phyloP scores from a whole-genome alignment of 1,139 yeast genomes.

The Geotrichum candidum region DNA sequence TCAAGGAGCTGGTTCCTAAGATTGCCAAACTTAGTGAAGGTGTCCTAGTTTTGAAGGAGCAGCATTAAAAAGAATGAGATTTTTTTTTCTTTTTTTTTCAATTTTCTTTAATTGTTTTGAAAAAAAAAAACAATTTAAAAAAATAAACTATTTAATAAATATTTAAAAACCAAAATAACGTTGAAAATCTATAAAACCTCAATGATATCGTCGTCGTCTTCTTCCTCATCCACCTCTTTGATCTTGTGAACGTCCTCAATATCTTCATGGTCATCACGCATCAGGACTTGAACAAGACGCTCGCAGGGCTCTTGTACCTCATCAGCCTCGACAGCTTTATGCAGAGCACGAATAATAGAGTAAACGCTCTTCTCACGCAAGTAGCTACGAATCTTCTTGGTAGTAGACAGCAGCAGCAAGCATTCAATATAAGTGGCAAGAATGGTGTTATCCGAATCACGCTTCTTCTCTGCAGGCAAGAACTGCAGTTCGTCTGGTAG shows the following conservation, averaged over 20 bases:
- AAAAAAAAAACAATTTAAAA: background rate
- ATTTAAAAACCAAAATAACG: background rate
- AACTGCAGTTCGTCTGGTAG: conserved; percentile 87
- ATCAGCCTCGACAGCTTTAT: conserved; percentile 60
- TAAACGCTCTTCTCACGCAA: conserved; percentile 76
- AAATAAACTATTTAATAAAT: background rate
- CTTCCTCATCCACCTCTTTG: conserved; percentile 39
- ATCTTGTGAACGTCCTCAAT: conserved; percentile 51
- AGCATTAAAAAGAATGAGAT: background rate
- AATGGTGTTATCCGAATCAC: conserved; percentile 67
- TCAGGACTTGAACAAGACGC: conserved; percentile 67
- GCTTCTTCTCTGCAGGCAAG: conserved; percentile 64
- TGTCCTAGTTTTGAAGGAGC: conserved; percentile 44
- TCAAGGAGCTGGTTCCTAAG: conserved; percentile 63
- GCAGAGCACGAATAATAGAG: conserved; percentile 77
- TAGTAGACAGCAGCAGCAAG: conserved; percentile 68
- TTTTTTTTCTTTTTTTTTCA: conserved; percentile 1
- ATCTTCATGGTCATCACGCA: conserved; percentile 80
- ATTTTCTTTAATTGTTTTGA: background rate
- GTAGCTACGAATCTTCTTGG: conserved; percentile 63
- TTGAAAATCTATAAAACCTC: conserved; percentile 20
- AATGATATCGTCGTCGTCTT: conserved; percentile 31
- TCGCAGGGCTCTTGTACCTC: conserved; percentile 50
- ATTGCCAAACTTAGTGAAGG: conserved; percentile 65
- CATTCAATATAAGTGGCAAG: conserved; percentile 67